Evolutionary conservation across 106 monocot species (phyloP).

Genomic region (Agapanthus africanus): DNA sequence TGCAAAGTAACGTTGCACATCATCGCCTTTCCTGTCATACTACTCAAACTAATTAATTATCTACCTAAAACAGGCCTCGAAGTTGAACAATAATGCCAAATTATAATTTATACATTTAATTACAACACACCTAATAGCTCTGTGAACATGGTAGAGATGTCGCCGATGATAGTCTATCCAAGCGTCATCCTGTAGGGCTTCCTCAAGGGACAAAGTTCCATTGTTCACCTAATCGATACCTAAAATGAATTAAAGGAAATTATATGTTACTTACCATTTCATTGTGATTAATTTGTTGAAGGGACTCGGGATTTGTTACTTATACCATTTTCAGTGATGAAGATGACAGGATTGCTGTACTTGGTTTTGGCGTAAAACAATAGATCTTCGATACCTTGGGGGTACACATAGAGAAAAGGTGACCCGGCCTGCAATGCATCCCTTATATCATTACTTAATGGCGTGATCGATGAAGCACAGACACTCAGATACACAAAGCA

Average conservation of each 20-base stretch:
- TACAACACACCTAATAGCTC: too few species aligned
- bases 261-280: background rate
- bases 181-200: slow-evolving; percentile 38
- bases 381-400: slow-evolving; percentile 50
- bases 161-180: slow-evolving; percentile 27
- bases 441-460: too few species aligned
- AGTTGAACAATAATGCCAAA: background rate
- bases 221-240: slow-evolving; percentile 26
- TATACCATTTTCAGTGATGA: slow-evolving; percentile 75
- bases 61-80: too few species aligned
- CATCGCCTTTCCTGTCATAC: slow-evolving; percentile 31
- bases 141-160: slow-evolving; percentile 3
- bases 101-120: background rate
- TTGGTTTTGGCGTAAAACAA: slow-evolving; percentile 41
- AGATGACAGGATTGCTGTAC: slow-evolving; percentile 55
- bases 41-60: too few species aligned
- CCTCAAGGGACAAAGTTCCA: slow-evolving; percentile 20
- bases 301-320: too few species aligned
- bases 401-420: slow-evolving; percentile 48
- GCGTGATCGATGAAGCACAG: too few species aligned
- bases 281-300: too few species aligned
- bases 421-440: slow-evolving; percentile 67
- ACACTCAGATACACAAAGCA: too few species aligned
- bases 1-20: slow-evolving; percentile 38
- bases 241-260: background rate